A percentile compares a stretch with the other conserved stretches of the same genome.
Conservation (phyloP, 176 grass and related monocot genomes). For the Musa schizocarpa region DNA sequence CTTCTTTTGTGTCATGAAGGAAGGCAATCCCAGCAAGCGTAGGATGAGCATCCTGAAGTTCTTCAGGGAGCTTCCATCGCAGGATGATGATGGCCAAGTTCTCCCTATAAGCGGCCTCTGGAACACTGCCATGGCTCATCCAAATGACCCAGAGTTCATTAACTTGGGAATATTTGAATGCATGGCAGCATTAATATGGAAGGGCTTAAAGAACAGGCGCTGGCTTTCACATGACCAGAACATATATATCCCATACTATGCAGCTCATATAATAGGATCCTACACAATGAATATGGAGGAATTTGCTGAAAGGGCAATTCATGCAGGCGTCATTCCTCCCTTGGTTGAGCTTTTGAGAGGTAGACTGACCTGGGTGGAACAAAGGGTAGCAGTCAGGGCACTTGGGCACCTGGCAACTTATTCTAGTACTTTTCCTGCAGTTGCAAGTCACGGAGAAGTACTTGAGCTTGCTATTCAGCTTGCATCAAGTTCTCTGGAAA, state of each 20-base stretch:
- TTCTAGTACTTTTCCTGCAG: conserved; percentile 67
- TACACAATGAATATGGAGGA: conserved; percentile 99
- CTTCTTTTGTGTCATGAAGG: conserved; percentile 99
- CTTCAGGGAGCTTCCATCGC: conserved; percentile 88
- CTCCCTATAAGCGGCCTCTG: conserved; percentile 91
- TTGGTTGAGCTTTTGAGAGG: conserved; percentile 92
- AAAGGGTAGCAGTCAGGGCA: conserved; percentile 93
- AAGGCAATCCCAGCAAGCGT: conserved; percentile 82
- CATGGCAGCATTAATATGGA: conserved; percentile 96
- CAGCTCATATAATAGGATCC: conserved; percentile 94
- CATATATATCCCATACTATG: conserved; percentile 97
- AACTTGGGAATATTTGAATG: conserved; percentile 95
- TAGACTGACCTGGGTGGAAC: conserved; percentile 97
- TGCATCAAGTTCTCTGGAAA: conserved; percentile 86
- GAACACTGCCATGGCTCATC: conserved; percentile 97
- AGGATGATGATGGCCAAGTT: conserved; percentile 94
- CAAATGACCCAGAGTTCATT: conserved; percentile 95
- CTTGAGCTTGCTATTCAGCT: conserved; percentile 96
- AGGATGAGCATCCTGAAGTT: conserved; percentile 82
- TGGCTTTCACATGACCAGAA: conserved; percentile 98
- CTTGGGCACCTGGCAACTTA: conserved; percentile 96
- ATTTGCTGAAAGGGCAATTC: conserved; percentile 82
- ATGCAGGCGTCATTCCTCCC: conserved; percentile 83
- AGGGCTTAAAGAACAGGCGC: conserved; percentile 93
- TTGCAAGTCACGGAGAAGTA: conserved; percentile 90